Evolutionary conservation across 2,329 filamentous ascomycete species (phyloP), one percentile per base, ranked within the genome.

Genomic region (Drechslerella coelobrocha): DNA sequence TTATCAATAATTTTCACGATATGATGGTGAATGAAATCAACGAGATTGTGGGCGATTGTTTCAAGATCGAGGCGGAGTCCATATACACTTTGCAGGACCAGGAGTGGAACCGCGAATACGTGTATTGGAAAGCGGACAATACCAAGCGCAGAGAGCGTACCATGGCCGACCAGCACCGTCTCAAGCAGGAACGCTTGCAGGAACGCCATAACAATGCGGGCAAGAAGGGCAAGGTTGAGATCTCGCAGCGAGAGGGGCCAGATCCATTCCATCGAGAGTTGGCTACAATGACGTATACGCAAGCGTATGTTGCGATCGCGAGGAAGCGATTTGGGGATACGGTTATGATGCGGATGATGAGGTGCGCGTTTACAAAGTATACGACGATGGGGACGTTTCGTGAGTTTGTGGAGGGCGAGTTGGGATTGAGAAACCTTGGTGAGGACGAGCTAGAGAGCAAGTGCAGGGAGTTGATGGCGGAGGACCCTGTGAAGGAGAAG

Each of bases 341-440:
- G 26, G 72, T 75, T 10, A 75, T 75, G 41, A 75, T 75, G 73
- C 59, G 63, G 14, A 74, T 76, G 27, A 52, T 73, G 39, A 29
- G 65, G 53, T 19, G 71, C 54, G 66, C 63, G 50, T 39, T 66
- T 57, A 31, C 54, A 43, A 48, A 63, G 50, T 39, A 74, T 59
- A 61, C 61, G 23, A 14, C 17, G 2, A n/a, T 50, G 41, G 68
- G 60, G 24, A 55, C 29, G 0, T 63, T 76, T n/a, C 26, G 61
- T 26, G 65, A 72, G 14, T 54, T 54, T 14, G 12, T 76, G 17
- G 79, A 82, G 74, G 76, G 78, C 59, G 81, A 82, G 45, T 77
- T 81, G 51, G 75, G 77, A 53, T 66, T 83, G 63, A 78, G 80
- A 62, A 76, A 80, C 27, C 45, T 79, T 76, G 19, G 77, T 79